Base-by-base conservation (phyloP, 2,329 filamentous ascomycete genomes). In the Nectriaceae sp. region DNA sequence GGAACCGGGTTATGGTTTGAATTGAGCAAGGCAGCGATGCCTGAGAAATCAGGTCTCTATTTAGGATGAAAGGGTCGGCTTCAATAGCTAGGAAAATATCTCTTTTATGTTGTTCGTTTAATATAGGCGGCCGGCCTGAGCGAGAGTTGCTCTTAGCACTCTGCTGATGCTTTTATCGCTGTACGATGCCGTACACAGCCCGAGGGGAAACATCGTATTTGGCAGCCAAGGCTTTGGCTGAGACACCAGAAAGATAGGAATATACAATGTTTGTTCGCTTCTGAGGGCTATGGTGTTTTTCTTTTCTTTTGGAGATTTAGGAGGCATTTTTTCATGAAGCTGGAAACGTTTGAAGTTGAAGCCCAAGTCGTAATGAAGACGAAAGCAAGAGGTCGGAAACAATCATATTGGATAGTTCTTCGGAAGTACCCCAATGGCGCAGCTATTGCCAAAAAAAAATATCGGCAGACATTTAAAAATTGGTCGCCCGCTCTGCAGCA, bases 51-150 rank as follows among this genome's bases (percentile, higher is more conserved):
- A 51, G 5, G 3, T 47, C 21, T 16, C 40, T 13, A 22, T 16
- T 43, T 20, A 10, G 4, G 15, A 51, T 47, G 29, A 51, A 51
- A 51, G 44, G 48, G 24, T 51, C 22, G 20, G 37, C 20, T 3
- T 42, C 36, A 42, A 47, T 47, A n/a, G 47, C 13, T 37, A 20
- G 19, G 36, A 47, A 33, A 16, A 51, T 47, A 47, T 22, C 19
- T 35, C 39, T 51, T 47, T 47, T 51, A 40, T 51, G 16, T 21
- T 21, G 31, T 22, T 33, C 4, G 11, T 21, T 29, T 13, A 50
- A 16, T 3, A 21, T 22, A 38, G 22, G 48, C n/a, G 39, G 43
- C 33, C 39, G 10, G 13, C 48, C 44, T 31, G 13, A 22, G 20
- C 40, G 33, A 16, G 21, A 33, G 13, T 11, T 8, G 24, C n/a